Percentiles rank a stretch among this genome's conserved stretches.
Evolutionary conservation across 495 filamentous ascomycete genomes (phyloP).

Genomic region (Talaromyces nanjingensis): DNA sequence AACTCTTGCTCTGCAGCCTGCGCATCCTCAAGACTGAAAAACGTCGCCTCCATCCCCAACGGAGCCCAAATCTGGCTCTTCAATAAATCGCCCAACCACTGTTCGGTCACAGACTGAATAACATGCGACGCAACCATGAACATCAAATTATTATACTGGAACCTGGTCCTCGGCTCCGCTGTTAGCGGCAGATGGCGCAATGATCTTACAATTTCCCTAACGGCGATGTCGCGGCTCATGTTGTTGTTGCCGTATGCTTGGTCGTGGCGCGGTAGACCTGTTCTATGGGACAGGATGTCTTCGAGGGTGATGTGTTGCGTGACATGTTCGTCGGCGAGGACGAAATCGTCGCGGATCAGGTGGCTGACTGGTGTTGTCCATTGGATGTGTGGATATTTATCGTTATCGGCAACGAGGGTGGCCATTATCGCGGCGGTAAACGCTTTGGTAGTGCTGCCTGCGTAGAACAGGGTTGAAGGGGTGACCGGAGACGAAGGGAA

Average conservation of each 20-base stretch:
- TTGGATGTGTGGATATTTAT: conserved; percentile 20
- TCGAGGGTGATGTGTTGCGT: conserved; percentile 42
- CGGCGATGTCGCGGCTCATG: conserved; percentile 8
- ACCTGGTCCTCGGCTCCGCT: conserved; percentile 30
- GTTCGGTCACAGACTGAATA: conserved; percentile 25
- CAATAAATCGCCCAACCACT: conserved; percentile 31
- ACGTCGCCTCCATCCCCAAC: conserved; percentile 40
- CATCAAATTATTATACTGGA: conserved; percentile 48
- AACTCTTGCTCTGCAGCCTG: conserved; percentile 10
- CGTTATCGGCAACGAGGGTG: conserved; percentile 31
- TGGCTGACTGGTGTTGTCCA: conserved; percentile 43
- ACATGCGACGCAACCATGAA: conserved; percentile 36
- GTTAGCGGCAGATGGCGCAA: conserved; percentile 37
- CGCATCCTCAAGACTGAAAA: conserved; percentile 25
- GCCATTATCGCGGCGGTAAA: conserved; percentile 43
- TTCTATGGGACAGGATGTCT: conserved; percentile 45
- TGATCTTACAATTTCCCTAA: conserved; percentile 23
- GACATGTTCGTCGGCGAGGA: conserved; percentile 31
- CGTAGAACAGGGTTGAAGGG: conserved; percentile 30
- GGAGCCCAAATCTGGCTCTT: conserved; percentile 36
- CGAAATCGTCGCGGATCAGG: conserved; percentile 44
- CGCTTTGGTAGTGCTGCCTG: conserved; percentile 46
- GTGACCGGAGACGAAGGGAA: conserved; percentile 31
- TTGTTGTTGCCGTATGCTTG: conserved; percentile 7
- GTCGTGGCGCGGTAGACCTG: conserved; percentile 41